phyloP scores from a whole-genome alignment of 2,329 filamentous ascomycete species.

The Aotearoamyces nothofagi region DNA sequence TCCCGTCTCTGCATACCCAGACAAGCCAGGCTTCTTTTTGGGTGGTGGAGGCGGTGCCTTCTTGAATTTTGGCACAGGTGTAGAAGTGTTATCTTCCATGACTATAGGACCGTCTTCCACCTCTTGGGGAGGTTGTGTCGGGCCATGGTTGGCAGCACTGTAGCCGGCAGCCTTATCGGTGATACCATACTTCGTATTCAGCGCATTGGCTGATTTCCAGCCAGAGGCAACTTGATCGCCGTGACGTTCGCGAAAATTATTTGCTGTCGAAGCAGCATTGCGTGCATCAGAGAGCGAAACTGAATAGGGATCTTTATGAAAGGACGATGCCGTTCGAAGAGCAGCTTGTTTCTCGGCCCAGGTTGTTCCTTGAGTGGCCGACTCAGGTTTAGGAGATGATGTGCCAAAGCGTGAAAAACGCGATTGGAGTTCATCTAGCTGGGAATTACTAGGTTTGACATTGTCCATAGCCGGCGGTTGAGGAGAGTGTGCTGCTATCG shows the following conservation, averaged over 20 bases:
- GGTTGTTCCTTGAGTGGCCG: conserved; percentile 27
- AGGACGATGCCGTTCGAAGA: conserved; percentile 31
- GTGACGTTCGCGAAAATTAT: conserved; percentile 43
- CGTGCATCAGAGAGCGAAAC: conserved; percentile 34
- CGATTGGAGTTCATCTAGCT: conserved; percentile 21
- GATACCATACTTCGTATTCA: conserved; percentile 19
- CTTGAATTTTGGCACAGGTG: too few relatives aligned
- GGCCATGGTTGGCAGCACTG: too few relatives aligned
- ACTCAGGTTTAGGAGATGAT: conserved; percentile 16
- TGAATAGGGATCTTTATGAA: conserved; percentile 33
- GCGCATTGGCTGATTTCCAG: conserved; percentile 24
- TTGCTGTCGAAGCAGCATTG: conserved; percentile 34
- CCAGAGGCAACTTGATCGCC: conserved; percentile 40
- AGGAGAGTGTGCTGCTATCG: conserved; percentile 5
- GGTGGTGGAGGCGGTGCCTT: conserved; percentile 21
- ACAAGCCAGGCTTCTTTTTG: conserved; percentile 13
- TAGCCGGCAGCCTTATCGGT: conserved; percentile 15
- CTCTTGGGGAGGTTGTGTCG: too few relatives aligned
- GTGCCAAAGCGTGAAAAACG: conserved; percentile 18
- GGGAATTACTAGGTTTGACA: conserved; percentile 7
- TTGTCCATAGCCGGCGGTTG: conserved; percentile 4
- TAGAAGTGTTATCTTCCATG: conserved; percentile 6
- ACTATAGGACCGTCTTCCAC: conserved; percentile 6
- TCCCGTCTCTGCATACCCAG: conserved; percentile 4
- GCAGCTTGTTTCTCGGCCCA: conserved; percentile 40